Evolutionary conservation across 805 yeast genomes (phyloP).

Genomic region (Danielia reshetovae): DNA sequence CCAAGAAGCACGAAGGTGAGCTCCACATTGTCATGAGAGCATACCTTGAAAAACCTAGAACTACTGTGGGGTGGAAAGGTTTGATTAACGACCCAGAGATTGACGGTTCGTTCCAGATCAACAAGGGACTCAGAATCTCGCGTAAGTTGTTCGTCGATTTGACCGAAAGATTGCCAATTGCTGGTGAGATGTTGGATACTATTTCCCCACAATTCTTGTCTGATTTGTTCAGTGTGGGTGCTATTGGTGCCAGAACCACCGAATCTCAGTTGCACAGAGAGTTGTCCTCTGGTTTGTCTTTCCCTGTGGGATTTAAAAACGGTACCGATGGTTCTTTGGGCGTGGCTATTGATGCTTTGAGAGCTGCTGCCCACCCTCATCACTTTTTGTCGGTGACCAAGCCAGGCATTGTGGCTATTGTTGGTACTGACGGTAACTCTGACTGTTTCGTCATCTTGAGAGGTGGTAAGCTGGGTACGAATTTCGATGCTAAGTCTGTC

Average conservation of each 20-base stretch:
- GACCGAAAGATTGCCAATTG: slow-evolving; percentile 81
- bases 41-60: slow-evolving; percentile 95
- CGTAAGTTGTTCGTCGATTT: slow-evolving; percentile 81
- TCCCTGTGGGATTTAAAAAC: slow-evolving; percentile 98
- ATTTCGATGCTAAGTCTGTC: slow-evolving; percentile 81
- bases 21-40: slow-evolving; percentile 93
- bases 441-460: slow-evolving; percentile 91
- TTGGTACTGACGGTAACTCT: slow-evolving; percentile 92
- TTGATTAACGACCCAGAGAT: slow-evolving; percentile 95
- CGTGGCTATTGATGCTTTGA: slow-evolving; percentile 91
- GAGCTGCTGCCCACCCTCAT: slow-evolving; percentile 88
- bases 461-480: slow-evolving; percentile 94
- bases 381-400: slow-evolving; percentile 97
- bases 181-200: slow-evolving; percentile 97
- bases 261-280: slow-evolving; percentile 98
- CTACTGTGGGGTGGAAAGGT: slow-evolving; percentile 99
- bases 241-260: slow-evolving; percentile 98
- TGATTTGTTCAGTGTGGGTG: slow-evolving; percentile 90
- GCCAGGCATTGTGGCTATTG: slow-evolving; percentile 95
- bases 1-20: slow-evolving; percentile 71
- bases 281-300: slow-evolving; percentile 94
- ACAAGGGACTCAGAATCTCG: slow-evolving; percentile 86
- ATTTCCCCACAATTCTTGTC: slow-evolving; percentile 94
- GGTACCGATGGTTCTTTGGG: slow-evolving; percentile 95
- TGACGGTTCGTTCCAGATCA: slow-evolving; percentile 87